Base-by-base conservation (phyloP, 2,329 filamentous ascomycete genomes). In the Diaporthe capsici region DNA sequence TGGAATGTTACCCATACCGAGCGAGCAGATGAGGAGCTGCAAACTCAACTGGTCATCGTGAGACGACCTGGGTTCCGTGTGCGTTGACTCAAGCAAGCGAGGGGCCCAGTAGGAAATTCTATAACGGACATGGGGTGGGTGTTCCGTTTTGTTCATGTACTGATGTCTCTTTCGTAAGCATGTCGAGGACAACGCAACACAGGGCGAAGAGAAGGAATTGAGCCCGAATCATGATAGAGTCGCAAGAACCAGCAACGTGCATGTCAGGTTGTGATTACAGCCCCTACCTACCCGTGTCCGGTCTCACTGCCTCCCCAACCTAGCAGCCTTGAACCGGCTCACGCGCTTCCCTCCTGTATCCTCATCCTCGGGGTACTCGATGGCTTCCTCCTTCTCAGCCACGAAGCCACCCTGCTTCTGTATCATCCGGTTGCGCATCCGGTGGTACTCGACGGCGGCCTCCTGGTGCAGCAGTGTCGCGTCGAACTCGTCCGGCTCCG, bases 361-460 rank as follows among this genome's bases (percentile, higher is more conserved):
- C 37, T 90, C 88, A 79, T 95, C 91, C 72, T 92, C 92, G 60
- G 95, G 86, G 1, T 93, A 90, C 71, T 94, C 89, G 63, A 92
- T 90, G 25, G 90, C 90, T 71, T 90, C 88, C 76, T 95, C 92
- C 76, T 94, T 91, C 79, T 95, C 91, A 75, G 91, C 90, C 80
- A 94, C 85, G 83, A 98, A 98, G 4, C 95, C 95, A 71, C 95
- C 95, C 80, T 97, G 92, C 79, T 92, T 90, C 79, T 95, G 92
- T 72, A 98, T 95, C 84, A 97, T 92, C 80, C 90, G 91, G 82
- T 96, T 98, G 28, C 96, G 93, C 83, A 94, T 88, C 60, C 91
- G 92, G 82, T 98, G 94, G 83, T 98, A 98, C 81, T 97, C 94
- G 51, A 91, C 90, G 10, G 94, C 93, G 20, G 98, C 92, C 82